These are phyloP conservation scores for Leishmania lainsoni DNA, from an alignment of 208 protist genomes.

Conservation along the genomic window DNA sequence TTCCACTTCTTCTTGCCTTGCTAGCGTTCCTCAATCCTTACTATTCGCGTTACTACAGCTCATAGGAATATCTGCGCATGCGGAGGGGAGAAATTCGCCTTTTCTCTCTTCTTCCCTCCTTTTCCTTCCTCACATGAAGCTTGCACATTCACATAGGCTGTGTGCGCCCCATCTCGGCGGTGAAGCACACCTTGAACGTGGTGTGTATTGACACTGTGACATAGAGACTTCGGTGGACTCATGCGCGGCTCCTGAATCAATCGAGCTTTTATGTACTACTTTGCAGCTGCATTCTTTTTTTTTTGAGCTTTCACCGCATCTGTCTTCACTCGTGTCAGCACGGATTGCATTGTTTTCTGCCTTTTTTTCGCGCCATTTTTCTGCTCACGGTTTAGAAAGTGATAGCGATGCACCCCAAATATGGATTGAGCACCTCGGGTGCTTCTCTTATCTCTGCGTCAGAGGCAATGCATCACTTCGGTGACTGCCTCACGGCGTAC, in stretches of 20 bases:
- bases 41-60: not conserved
- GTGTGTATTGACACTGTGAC: conserved; percentile 1
- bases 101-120: not conserved
- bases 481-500: conserved; percentile 50
- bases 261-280: conserved; percentile 5
- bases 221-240: not conserved
- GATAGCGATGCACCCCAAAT: not conserved
- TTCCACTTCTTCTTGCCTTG: not conserved
- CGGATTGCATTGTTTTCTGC: not conserved
- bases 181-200: not conserved
- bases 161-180: not conserved
- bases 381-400: not conserved
- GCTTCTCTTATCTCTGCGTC: conserved; percentile 16
- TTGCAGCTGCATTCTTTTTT: conserved; percentile 3
- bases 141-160: not conserved
- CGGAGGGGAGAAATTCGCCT: not conserved
- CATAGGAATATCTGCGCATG: conserved; percentile 6
- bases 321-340: not conserved
- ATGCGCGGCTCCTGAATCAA: not conserved
- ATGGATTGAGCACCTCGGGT: not conserved
- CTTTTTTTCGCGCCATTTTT: conserved; percentile 8
- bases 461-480: conserved; percentile 32
- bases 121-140: not conserved
- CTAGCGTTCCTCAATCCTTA: not conserved
- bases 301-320: not conserved